These are phyloP conservation scores for Rhynchospora pubera DNA, from an alignment of 176 grass and related monocot genomes.

Conservation along the genomic window DNA sequence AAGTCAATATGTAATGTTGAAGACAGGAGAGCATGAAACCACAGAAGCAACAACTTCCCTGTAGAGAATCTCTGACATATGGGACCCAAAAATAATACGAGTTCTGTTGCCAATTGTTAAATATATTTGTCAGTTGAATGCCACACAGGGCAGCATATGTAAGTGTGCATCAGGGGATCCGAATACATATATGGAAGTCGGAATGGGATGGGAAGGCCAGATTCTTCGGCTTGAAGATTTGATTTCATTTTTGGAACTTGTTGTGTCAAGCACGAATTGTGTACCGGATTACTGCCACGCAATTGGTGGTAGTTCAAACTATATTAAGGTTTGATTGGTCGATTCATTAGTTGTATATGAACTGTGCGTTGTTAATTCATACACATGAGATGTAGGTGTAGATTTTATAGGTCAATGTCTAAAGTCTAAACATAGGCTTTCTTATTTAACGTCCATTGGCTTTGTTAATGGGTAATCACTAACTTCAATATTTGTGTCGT, in stretches of 20 bases:
- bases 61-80: background rate
- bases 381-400: background rate
- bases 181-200: background rate
- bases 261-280: slow-evolving; percentile 24
- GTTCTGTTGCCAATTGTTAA: background rate
- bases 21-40: background rate
- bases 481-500: background rate
- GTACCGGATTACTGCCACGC: slow-evolving; percentile 13
- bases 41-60: background rate
- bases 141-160: background rate
- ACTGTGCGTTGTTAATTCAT: background rate
- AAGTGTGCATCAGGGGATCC: background rate
- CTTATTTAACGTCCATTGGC: background rate
- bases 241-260: background rate
- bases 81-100: background rate
- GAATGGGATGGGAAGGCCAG: background rate
- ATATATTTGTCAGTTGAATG: background rate
- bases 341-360: background rate
- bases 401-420: background rate
- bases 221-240: slow-evolving; percentile 1
- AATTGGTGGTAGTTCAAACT: background rate
- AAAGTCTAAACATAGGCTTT: background rate
- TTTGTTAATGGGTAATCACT: slow-evolving; percentile 12
- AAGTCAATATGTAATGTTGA: background rate
- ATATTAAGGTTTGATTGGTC: background rate